Evolutionary conservation across 805 yeast genomes (phyloP), one percentile per base, ranked within the genome.

Genomic region (Myxozyma monticola): DNA sequence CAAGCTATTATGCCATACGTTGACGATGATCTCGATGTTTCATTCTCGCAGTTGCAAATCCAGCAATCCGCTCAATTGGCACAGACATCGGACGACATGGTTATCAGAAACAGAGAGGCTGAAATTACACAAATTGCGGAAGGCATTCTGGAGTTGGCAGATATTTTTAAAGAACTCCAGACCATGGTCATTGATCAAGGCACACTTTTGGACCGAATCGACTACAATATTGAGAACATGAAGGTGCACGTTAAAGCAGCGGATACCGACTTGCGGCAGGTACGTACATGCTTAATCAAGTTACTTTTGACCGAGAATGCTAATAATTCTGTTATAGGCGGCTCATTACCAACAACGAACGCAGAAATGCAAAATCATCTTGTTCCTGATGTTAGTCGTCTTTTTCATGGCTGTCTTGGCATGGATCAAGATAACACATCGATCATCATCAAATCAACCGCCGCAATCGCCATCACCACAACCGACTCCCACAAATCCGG

Each of bases 161-260:
- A 91, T 1, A 91, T 93, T 38, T 93, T 93, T 72, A 85, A 85
- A 65, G 98, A 93, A 63, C 79, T 93, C 78, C 97, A 95, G 63
- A 80, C 82, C 33, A 75, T 93, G 76, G 87, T 93, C 37, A 85
- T 93, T 48, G 98, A 93, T 63, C 99, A 93, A 69, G 99, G 99
- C 1, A 88, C 96, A 0, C 77, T 93, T 37, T 74, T 93, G 52
- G 99, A 93, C 68, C 74, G 97, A 59, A 91, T 93, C 49, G 99
- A 91, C 68, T 93, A 91, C 67, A 93, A 93, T 65, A 71, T 93
- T 51, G 85, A 84, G 54, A 82, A 81, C 52, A 84, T 96, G n/a
- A 84, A 80, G 1, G 79, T 79, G 30, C 85, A 88, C 57, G 77
- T 91, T 51, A 80, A 83, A 62, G 76, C 75, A 33, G 93, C 97